Conservation (phyloP, 768 basidiomycete genomes). For the Tricholoma bakamatsutake region DNA sequence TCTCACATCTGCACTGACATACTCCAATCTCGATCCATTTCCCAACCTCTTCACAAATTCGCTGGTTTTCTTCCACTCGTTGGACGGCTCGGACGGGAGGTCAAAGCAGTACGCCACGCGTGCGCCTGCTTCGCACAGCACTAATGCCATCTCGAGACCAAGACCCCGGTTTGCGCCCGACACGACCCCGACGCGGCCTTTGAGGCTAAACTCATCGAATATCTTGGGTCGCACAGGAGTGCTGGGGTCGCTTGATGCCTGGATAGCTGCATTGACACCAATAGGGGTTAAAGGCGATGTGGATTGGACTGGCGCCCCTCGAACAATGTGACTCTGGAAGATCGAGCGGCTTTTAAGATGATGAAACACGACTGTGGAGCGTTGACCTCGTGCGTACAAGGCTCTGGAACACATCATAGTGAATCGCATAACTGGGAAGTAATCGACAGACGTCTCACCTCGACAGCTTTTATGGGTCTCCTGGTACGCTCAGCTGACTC, state of each 20-base stretch:
- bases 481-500: neutral
- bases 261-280: slow-evolving; percentile 55
- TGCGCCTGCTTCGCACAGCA: slow-evolving; percentile 68
- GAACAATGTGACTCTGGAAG: neutral
- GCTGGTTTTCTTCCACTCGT: slow-evolving; percentile 49
- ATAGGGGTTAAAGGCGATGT: slow-evolving; percentile 53
- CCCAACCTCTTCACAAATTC: slow-evolving; percentile 46
- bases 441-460: neutral
- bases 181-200: slow-evolving; percentile 53
- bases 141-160: slow-evolving; percentile 80
- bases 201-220: slow-evolving; percentile 53
- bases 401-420: neutral
- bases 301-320: slow-evolving; percentile 27
- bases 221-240: slow-evolving; percentile 41
- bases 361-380: neutral
- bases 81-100: slow-evolving; percentile 47
- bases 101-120: slow-evolving; percentile 67
- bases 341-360: neutral
- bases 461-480: neutral
- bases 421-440: neutral
- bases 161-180: slow-evolving; percentile 65
- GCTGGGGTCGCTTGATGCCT: slow-evolving; percentile 30
- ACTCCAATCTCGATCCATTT: slow-evolving; percentile 44
- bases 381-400: neutral
- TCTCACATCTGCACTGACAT: slow-evolving; percentile 59